Base-by-base conservation (phyloP, 495 filamentous ascomycete genomes). In the Penicillium maclennaniae region DNA sequence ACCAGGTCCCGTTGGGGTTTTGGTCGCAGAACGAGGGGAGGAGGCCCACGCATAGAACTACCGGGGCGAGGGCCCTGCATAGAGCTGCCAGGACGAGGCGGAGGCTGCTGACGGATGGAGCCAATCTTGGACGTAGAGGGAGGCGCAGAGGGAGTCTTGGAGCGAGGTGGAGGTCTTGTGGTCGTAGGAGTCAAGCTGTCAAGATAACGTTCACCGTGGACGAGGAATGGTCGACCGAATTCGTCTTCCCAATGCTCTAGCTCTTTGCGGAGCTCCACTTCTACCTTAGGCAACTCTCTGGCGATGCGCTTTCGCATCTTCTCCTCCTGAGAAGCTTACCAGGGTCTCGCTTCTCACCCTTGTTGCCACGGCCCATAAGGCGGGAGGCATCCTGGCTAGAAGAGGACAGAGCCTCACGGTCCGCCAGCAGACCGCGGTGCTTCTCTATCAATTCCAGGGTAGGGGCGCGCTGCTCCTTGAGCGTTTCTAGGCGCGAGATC, bases 241-340 rank as follows among this genome's bases (percentile, higher is more conserved):
- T 97, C 92, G 51, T 95, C 87, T 65, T 97, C 95, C 87, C 88
- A 99, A 34, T 80, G 71, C 71, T 95, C 91, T 26, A 99, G 76
- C 40, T 80, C 76, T 60, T 86, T 95, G 54, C 80, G 83, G 39
- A 99, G 75, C 9, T 97, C 91, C 0, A 78, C 77, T 47, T 91
- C 87, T 15, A 99, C 77, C 69, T 93, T 97, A 6, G 93, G 93
- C 40, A 99, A 77, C 57, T 99, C 93, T 70, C 97, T 97, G 15
- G 90, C 79, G 52, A 97, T 95, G 23, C 91, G 78, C 80, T 97
- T 99, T 38, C 93, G 83, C 89, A 96, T 93, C 79, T 96, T 97
- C 74, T 99, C 93, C 65, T 99, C 93, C 93, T 81, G 26, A 99
- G 74, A n/a, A 99, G 77, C 68, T 95, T 90, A 25, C 89, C 91